Evolutionary conservation across 1,284 basidiomycete species (phyloP), one percentile per base, ranked within the genome.

Genomic region (Boletus semigastroideus): DNA sequence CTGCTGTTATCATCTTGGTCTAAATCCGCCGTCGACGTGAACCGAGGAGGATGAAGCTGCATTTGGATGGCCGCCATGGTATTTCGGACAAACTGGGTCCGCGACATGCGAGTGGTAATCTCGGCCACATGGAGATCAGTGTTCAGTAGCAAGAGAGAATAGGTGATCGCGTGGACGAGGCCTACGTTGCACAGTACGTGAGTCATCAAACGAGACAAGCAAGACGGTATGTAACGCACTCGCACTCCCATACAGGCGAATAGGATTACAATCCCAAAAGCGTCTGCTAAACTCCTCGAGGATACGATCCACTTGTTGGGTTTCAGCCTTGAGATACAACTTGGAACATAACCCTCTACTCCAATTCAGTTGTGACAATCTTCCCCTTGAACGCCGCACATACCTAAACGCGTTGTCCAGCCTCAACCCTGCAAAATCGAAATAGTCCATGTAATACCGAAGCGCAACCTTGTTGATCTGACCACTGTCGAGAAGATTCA

Each of bases 41-140:
- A 64, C 31, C 73, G 73, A 40, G 71, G 71, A 4, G 85, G 79
- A 53, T 84, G 80, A 33, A 86, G 65, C 59, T 92, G 88, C 67
- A 79, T 83, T 60, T 86, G 88, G 53, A 98, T 90, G 0, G 93
- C 90, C 5, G 83, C 75, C 68, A 98, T 79, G 0, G 95, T 96
- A 70, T 99, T 98, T 39, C 86, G 82, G 4, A 98, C 85, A 68
- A 99, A 99, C 64, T 99, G 94, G 47, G 68, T 80, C n/a, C 90
- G 80, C 5, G 94, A 95, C 97, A 99, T 99, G 58, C 92, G 86
- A 22, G 82, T 86, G 5, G 82, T 72, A 28, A 97, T 78, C 38
- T 98, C 95, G 36, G 94, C 96, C 49, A 99, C 88, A 70, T 99
- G 95, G 17, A 99, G 78, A 70, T 99, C 96, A 22, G 96, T 99